Base-by-base conservation (phyloP, 2,329 filamentous ascomycete genomes). In the Fusarium chuoi region DNA sequence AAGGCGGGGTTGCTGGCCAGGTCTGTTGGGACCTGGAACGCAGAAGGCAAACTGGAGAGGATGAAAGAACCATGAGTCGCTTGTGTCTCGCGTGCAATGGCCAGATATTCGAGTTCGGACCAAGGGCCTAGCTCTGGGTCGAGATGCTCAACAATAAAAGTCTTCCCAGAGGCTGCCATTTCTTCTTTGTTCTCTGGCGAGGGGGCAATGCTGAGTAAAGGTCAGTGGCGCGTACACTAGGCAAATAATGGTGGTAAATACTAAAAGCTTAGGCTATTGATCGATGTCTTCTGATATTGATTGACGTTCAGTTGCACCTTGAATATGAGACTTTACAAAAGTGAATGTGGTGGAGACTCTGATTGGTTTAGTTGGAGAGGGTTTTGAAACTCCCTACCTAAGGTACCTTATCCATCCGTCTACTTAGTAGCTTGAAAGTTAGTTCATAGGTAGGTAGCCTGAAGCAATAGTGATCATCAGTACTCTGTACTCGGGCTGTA, bases 101-200 rank as follows among this genome's bases (percentile, higher is more conserved):
- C 90, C 62, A 90, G 86, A 85, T 99, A 99, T 85, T 99, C 96
- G 60, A 98, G 89, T 73, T 94, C 91, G 30, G 96, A 98, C 96
- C 96, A 99, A 45, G 91, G 89, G 39, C 97, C 96, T 36, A 99
- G 89, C 83, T 99, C 96, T 45, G 94, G 92, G 85, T 99, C 96
- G 74, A 99, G 91, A 84, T 99, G 96, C 86, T 98, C 96, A 78
- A 98, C 95, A 79, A 98, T 93, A 84, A 96, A 98, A 48, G 91
- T 95, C 83, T 95, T 93, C 74, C 82, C 81, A 24, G 72, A 75
- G 46, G 80, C 70, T 26, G 83, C 78, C 84, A 87, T 57, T 87
- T 58, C 54, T 60, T 62, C 70, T 75, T 74, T 74, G 65, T 75
- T 55, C 44, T 70, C 48, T 24, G 38, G 24, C 49, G 64, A 63